phyloP scores from a whole-genome alignment of 805 yeast genomes.

The Sugiyamaella chiloensis region DNA sequence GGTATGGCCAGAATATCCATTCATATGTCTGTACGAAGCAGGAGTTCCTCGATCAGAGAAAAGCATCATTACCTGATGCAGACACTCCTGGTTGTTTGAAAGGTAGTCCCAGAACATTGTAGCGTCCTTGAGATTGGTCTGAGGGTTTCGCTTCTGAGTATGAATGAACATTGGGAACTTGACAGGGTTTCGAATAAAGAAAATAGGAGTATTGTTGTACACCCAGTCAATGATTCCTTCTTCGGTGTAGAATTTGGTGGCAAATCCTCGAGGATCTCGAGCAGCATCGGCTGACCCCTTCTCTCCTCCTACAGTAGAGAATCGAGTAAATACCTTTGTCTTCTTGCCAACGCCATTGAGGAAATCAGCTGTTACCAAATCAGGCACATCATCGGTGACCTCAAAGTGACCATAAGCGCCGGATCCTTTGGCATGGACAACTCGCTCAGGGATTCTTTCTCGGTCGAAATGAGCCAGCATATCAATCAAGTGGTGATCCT shows the following conservation, averaged over 20 bases:
- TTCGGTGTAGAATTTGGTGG: constrained; percentile 63
- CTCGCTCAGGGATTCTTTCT: constrained; percentile 65
- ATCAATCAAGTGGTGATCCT: constrained; percentile 57
- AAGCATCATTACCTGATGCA: constrained; percentile 56
- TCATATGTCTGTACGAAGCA: constrained; percentile 50
- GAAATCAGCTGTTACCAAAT: constrained; percentile 48
- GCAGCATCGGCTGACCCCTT: constrained; percentile 62
- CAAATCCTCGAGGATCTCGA: constrained; percentile 69
- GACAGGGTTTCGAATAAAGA: constrained; percentile 60
- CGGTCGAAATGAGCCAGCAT: constrained; percentile 58
- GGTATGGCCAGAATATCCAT: constrained; percentile 65
- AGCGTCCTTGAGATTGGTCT: constrained; percentile 56
- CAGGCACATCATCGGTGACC: constrained; percentile 55
- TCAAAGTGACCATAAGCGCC: constrained; percentile 61
- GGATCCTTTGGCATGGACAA: constrained; percentile 65
- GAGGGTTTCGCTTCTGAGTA: constrained; percentile 68
- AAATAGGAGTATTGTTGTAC: constrained; percentile 67
- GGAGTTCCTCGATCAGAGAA: constrained; percentile 64
- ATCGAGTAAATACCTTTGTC: constrained; percentile 59
- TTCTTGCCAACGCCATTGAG: constrained; percentile 74
- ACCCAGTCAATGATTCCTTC: constrained; percentile 72
- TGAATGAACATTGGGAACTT: constrained; percentile 66
- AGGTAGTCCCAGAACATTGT: constrained; percentile 57
- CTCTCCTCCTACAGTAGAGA: constrained; percentile 71
- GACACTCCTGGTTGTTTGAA: constrained; percentile 51